These are phyloP conservation scores for Colletotrichum brevisporum DNA, from an alignment of 2,329 filamentous ascomycete species.

Conservation along the genomic window DNA sequence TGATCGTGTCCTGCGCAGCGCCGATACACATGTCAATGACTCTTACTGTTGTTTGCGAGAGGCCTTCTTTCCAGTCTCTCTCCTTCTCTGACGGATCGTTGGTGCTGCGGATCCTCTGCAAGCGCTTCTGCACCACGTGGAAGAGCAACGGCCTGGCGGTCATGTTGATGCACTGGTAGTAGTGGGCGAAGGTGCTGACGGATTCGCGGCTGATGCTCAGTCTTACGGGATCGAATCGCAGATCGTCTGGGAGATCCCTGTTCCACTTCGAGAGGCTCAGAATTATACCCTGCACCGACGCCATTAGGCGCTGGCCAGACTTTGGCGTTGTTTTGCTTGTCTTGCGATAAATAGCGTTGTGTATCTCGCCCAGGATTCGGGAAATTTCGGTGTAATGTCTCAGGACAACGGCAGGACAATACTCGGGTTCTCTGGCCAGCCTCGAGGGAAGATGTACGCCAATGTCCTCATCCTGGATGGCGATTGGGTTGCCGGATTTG, in stretches of 20 bases:
- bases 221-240: constrained; percentile 63
- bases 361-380: constrained; percentile 46
- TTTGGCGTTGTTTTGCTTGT: constrained; percentile 51
- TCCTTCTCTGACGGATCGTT: constrained; percentile 29
- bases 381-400: constrained; percentile 48
- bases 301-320: constrained; percentile 62
- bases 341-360: constrained; percentile 62
- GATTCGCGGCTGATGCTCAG: constrained; percentile 63
- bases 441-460: constrained; percentile 50
- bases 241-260: constrained; percentile 59
- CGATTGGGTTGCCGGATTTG: constrained; percentile 51
- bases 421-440: constrained; percentile 46
- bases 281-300: constrained; percentile 65
- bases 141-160: constrained; percentile 49
- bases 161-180: constrained; percentile 54
- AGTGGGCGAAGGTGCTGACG: constrained; percentile 53
- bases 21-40: constrained; percentile 52
- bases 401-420: constrained; percentile 47
- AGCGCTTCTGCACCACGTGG: constrained; percentile 47
- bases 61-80: constrained; percentile 41
- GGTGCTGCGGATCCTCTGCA: constrained; percentile 41
- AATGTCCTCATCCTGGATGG: constrained; percentile 50
- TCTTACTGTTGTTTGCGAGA: constrained; percentile 50
- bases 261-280: constrained; percentile 65
- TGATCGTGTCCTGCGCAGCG: constrained; percentile 47